A percentile compares a stretch with the other conserved stretches of the same genome.
phyloP scores from a whole-genome alignment of 1,139 yeast genomes.

The Geotrichum australiense region DNA sequence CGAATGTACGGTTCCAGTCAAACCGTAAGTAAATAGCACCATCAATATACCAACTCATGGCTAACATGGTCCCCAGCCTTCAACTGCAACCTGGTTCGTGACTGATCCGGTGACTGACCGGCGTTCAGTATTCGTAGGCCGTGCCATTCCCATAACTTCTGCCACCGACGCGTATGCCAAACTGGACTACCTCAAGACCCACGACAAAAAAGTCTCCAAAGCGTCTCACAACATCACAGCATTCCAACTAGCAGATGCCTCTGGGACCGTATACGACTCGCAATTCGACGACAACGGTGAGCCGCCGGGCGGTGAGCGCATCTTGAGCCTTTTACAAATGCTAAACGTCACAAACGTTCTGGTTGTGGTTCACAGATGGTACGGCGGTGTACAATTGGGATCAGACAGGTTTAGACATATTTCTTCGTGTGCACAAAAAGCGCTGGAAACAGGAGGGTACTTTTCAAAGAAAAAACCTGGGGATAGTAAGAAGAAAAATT shows the following conservation, averaged over 20 bases:
- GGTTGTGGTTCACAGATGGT: conserved; percentile 88
- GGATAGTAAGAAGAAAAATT: conserved; percentile 3
- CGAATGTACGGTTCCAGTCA: neutral
- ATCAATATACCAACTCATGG: neutral
- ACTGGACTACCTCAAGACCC: conserved; percentile 40
- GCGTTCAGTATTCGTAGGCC: conserved; percentile 79
- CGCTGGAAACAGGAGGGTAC: conserved; percentile 54
- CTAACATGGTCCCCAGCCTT: no score
- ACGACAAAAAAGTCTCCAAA: conserved; percentile 52
- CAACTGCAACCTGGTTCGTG: conserved; percentile 44
- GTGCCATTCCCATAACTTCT: conserved; percentile 50
- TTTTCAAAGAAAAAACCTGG: conserved; percentile 11
- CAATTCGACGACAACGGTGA: conserved; percentile 69
- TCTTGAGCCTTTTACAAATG: conserved; percentile 62
- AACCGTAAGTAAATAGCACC: neutral
- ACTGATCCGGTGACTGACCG: conserved; percentile 71
- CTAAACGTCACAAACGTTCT: conserved; percentile 70
- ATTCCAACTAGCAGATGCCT: conserved; percentile 49
- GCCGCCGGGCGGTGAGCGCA: conserved; percentile 75
- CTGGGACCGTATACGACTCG: conserved; percentile 18
- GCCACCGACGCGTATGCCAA: conserved; percentile 55
- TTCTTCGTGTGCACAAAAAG: conserved; percentile 75
- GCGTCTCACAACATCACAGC: conserved; percentile 76
- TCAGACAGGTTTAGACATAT: conserved; percentile 82
- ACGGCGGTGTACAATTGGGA: conserved; percentile 81